phyloP scores from a whole-genome alignment of 2,329 filamentous ascomycete genomes.

The Cordyceps militaris region DNA sequence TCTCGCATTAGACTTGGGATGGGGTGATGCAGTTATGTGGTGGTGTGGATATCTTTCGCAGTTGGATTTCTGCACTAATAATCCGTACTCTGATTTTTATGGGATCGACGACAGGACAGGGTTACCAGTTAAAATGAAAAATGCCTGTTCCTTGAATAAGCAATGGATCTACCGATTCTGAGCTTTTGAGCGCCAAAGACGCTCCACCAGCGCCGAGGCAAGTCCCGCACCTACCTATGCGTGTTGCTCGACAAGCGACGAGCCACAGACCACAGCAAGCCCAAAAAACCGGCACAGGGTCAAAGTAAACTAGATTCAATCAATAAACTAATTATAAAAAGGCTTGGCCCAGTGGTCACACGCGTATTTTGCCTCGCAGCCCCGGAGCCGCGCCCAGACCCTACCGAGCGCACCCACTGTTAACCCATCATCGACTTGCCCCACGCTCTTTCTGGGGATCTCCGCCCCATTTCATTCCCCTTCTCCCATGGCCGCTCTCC shows the following conservation, averaged over 20 bases:
- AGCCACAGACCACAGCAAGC: neutral
- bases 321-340: too few relatives aligned
- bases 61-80: neutral
- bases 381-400: neutral
- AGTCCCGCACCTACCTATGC: too few relatives aligned
- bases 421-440: constrained; percentile 4
- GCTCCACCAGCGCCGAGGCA: neutral
- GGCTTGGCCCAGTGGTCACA: neutral
- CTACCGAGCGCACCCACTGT: neutral
- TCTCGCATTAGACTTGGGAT: neutral
- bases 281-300: neutral
- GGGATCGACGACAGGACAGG: neutral
- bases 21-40: neutral
- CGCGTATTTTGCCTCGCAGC: neutral
- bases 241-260: too few relatives aligned
- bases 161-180: neutral
- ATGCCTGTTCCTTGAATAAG: neutral
- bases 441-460: constrained; percentile 8
- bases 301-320: neutral
- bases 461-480: constrained; percentile 3
- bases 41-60: neutral
- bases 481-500: neutral
- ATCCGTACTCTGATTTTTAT: too few relatives aligned
- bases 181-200: neutral
- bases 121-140: neutral